Base-by-base conservation (phyloP, 2,329 filamentous ascomycete species). In the Penicillium sp. region DNA sequence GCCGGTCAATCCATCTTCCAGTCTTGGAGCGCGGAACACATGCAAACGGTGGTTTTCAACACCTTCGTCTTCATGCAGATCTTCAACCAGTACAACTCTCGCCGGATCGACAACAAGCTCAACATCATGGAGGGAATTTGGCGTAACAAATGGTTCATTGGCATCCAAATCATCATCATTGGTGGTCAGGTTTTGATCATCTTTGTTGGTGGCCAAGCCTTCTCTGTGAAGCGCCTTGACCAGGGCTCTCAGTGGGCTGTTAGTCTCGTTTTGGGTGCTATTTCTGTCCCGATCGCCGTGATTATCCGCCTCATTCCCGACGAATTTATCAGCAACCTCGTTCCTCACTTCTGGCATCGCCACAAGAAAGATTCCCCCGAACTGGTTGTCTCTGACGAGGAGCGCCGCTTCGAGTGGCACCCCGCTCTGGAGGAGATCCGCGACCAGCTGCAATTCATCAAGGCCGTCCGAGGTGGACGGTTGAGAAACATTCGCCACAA, bases 111-210 rank as follows among this genome's bases (percentile, higher is more conserved):
- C 48, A 75, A 75, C 51, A 63, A 68, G 22, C 58, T 76, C 50
- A 76, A 76, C 49, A 74, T 76, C 39, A 69, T 76, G 49, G 74
- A 76, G 50, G 74, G 74, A 13, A 60, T 76, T 22, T 62, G 65
- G 40, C 65, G 64, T 44, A 77, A 77, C 50, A 65, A 58, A n/a
- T 77, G 74, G 70, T 77, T 76, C 58, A 77, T 88, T 30, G 77
- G 75, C 4, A 88, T 89, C 35, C 81, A 87, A 62, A 64, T 78
- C 22, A 77, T 88, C 62, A 90, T 88, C 62, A 74, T 88, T 39
- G 84, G 79, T 11, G 87, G 86, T 8, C 87, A 90, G 63, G 77
- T 86, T n/a, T 68, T 88, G 68, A 90, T 90, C 63, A 78, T 90
- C 52, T 87, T 87, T 61, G 79, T 88, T 52, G 87, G 87, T 56